phyloP scores from a whole-genome alignment of 169 alveolate species.

The Plasmodium adleri region DNA sequence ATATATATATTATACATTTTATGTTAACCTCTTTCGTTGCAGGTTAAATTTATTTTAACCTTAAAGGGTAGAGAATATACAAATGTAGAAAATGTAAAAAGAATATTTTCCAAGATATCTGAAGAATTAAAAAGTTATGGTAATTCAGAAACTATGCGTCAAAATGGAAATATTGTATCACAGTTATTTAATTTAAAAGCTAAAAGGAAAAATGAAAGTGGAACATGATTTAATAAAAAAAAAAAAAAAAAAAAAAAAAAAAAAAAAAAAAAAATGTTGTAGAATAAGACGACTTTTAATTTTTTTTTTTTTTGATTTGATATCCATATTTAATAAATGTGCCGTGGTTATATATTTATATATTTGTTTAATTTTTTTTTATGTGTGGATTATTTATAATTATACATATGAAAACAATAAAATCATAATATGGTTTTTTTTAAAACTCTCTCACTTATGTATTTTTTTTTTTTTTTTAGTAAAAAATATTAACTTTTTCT shows the following conservation, averaged over 20 bases:
- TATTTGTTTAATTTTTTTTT: too few species aligned
- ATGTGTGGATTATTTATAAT: too few species aligned
- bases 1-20: neutral
- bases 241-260: neutral
- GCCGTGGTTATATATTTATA: too few species aligned
- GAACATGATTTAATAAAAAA: neutral
- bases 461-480: too few species aligned
- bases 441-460: too few species aligned
- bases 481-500: too few species aligned
- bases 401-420: too few species aligned
- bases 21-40: neutral
- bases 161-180: slow-evolving; percentile 56
- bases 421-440: too few species aligned
- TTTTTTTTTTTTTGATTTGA: neutral
- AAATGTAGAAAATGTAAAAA: slow-evolving; percentile 62
- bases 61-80: slow-evolving; percentile 70
- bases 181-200: slow-evolving; percentile 71
- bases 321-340: too few species aligned
- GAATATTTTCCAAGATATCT: slow-evolving; percentile 36
- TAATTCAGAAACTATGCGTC: slow-evolving; percentile 59
- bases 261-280: slow-evolving; percentile 5
- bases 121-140: slow-evolving; percentile 71
- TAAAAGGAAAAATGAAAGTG: slow-evolving; percentile 41
- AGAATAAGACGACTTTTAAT: neutral
- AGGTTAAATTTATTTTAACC: slow-evolving; percentile 69